Evolutionary conservation across 768 basidiomycete genomes (phyloP).

Genomic region (Albatrellus ellisii): DNA sequence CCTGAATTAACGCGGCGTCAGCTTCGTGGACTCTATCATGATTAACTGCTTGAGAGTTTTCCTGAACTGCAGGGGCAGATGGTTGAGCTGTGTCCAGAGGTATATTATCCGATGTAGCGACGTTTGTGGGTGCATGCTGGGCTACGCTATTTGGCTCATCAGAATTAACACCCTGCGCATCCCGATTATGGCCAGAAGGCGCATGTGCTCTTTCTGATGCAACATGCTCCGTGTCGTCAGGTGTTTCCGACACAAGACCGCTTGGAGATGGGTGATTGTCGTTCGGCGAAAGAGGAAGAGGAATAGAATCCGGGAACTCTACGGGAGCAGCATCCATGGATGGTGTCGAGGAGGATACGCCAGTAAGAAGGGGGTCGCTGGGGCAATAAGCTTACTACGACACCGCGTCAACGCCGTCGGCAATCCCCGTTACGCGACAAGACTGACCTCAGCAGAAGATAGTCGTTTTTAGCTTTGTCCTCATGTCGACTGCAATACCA

Average conservation of each 20-base stretch:
- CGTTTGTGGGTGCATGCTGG: no score
- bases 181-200: not conserved
- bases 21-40: not conserved
- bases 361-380: not conserved
- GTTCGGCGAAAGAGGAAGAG: conserved; percentile 17
- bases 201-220: not conserved
- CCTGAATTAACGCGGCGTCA: not conserved
- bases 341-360: conserved; percentile 1
- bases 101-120: not conserved
- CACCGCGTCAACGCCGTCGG: not conserved
- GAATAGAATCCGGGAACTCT: conserved; percentile 14
- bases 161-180: no score
- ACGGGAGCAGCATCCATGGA: conserved; percentile 14
- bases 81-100: not conserved
- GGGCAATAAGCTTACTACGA: not conserved
- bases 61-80: not conserved
- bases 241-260: not conserved
- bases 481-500: conserved; percentile 36
- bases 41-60: not conserved
- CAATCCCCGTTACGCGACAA: no score
- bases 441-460: no score
- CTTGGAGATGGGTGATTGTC: conserved; percentile 8
- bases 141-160: no score
- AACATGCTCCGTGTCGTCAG: not conserved
- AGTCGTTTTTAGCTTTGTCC: no score